A percentile compares a stretch with the other conserved stretches of the same genome.
These are phyloP conservation scores for Boeremia exigua DNA, from an alignment of 2,329 filamentous ascomycete genomes.

Conservation along the genomic window DNA sequence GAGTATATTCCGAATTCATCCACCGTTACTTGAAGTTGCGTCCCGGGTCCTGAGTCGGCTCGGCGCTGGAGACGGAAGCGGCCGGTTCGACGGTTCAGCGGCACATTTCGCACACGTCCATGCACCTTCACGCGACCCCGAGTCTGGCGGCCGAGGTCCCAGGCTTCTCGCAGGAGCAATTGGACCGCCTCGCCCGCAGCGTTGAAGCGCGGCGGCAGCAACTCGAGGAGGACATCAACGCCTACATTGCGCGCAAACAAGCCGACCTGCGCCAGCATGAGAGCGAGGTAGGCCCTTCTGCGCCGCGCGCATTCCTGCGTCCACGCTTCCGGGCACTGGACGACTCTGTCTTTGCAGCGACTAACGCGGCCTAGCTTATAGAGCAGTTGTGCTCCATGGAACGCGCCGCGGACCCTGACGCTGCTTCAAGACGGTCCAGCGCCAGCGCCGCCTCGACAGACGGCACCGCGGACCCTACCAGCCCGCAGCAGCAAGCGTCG, in stretches of 20 bases:
- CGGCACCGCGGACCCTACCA: conserved; percentile 1
- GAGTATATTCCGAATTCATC: background rate
- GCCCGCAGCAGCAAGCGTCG: background rate
- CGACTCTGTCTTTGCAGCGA: background rate
- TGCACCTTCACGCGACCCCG: conserved; percentile 33
- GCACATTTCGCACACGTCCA: conserved; percentile 24
- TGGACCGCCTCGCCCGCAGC: conserved; percentile 40
- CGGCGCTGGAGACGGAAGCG: conserved; percentile 28
- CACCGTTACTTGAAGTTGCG: conserved; percentile 10
- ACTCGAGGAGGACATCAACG: conserved; percentile 45
- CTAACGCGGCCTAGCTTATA: conserved; percentile 38
- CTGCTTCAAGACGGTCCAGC: conserved; percentile 15
- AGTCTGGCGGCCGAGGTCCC: conserved; percentile 40
- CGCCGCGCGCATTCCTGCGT: conserved; percentile 5
- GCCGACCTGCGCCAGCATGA: conserved; percentile 40
- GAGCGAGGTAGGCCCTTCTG: conserved; percentile 35
- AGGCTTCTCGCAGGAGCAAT: conserved; percentile 40
- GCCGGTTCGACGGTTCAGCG: conserved; percentile 9
- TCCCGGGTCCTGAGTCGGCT: background rate
- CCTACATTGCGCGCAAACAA: conserved; percentile 44
- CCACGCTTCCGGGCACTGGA: background rate
- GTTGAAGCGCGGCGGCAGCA: conserved; percentile 45
- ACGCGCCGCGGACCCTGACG: conserved; percentile 25
- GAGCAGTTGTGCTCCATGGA: conserved; percentile 41
- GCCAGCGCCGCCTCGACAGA: conserved; percentile 5